Conservation (phyloP, 345 rosid species). For the Anastatica hierochuntica region DNA sequence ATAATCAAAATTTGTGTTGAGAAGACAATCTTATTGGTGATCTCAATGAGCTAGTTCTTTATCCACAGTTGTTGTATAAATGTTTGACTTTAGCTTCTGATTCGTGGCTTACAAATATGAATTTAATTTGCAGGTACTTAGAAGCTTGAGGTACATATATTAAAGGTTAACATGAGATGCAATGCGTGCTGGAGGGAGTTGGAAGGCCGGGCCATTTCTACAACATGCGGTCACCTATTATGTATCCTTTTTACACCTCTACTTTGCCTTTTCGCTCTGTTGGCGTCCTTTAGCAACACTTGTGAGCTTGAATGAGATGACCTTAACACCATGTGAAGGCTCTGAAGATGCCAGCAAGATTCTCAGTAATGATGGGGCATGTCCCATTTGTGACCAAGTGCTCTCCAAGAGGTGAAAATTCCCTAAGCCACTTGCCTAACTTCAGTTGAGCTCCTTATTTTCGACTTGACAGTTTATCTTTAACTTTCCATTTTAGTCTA, state of each 20-base stretch:
- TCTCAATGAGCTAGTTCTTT: too few species aligned
- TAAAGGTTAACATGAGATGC: conserved; percentile 80
- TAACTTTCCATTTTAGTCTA: conserved; percentile 42
- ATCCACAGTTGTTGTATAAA: too few species aligned
- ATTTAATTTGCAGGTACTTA: too few species aligned
- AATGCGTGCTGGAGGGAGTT: conserved; percentile 93
- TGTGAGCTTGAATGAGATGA: conserved; percentile 19
- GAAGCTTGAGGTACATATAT: too few species aligned
- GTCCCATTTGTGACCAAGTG: conserved; percentile 92
- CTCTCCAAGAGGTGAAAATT: conserved; percentile 76
- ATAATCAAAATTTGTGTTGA: too few species aligned
- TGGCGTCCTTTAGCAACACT: background rate
- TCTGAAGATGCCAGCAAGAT: conserved; percentile 89
- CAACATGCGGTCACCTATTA: conserved; percentile 84
- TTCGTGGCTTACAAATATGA: too few species aligned
- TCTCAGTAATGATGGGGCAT: conserved; percentile 75
- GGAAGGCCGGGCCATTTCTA: conserved; percentile 81
- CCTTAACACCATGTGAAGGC: conserved; percentile 51
- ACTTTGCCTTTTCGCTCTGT: background rate
- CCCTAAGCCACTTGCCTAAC: background rate
- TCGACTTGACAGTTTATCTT: conserved; percentile 16
- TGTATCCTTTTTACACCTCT: conserved; percentile 44
- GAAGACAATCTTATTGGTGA: too few species aligned
- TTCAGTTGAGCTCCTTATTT: conserved; percentile 3
- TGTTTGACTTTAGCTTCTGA: too few species aligned